A percentile compares a stretch with the other conserved stretches of the same genome.
Conservation (phyloP, 2,329 filamentous ascomycete species). For the Arthrobotrys entomopaga region DNA sequence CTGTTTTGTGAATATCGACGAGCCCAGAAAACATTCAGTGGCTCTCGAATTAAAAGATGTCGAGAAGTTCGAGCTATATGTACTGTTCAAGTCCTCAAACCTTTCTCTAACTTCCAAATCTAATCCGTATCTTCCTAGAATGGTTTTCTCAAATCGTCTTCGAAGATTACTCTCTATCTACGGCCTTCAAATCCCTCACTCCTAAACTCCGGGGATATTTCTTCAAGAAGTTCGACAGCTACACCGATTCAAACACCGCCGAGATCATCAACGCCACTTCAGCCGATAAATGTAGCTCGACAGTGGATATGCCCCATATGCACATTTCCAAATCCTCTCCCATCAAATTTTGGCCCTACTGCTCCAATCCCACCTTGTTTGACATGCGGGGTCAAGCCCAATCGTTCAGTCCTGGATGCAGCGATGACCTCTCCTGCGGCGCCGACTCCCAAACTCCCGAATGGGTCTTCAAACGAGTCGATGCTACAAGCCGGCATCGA, state of each 20-base stretch:
- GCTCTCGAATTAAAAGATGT: constrained; percentile 90
- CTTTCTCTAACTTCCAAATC: neutral
- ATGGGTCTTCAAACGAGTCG: constrained; percentile 23
- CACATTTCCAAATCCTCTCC: constrained; percentile 82
- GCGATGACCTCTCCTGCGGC: constrained; percentile 26
- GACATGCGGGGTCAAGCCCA: constrained; percentile 90
- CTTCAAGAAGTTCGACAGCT: constrained; percentile 65
- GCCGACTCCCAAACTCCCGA: constrained; percentile 14
- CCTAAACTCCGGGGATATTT: constrained; percentile 62
- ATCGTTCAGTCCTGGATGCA: constrained; percentile 57
- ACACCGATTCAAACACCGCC: constrained; percentile 62
- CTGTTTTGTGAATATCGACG: constrained; percentile 90
- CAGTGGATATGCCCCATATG: constrained; percentile 85
- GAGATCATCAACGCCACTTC: constrained; percentile 60
- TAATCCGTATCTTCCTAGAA: constrained; percentile 66
- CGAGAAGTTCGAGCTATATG: constrained; percentile 89
- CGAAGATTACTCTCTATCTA: constrained; percentile 88
- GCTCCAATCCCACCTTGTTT: constrained; percentile 78
- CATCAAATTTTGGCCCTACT: constrained; percentile 91
- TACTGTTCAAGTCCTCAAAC: constrained; percentile 60
- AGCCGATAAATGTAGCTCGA: constrained; percentile 61
- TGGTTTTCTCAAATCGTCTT: constrained; percentile 91
- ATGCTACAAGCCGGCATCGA: constrained; percentile 56
- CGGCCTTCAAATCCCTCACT: constrained; percentile 67
- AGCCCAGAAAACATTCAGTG: constrained; percentile 84